Percentiles rank a stretch among this genome's conserved stretches.
phyloP scores from a whole-genome alignment of 805 yeast genomes.

The Pichia phayaonensis region DNA sequence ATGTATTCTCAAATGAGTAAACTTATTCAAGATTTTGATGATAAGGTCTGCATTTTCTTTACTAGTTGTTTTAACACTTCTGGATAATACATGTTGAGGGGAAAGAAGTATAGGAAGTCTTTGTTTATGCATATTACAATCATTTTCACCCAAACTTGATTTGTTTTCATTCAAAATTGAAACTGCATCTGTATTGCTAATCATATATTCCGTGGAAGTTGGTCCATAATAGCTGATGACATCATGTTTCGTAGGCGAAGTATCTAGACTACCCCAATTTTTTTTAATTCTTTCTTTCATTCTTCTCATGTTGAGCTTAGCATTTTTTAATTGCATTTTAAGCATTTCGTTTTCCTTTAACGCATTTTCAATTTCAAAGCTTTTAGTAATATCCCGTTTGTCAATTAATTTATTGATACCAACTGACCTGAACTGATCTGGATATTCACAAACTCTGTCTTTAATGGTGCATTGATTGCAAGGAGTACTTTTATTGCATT shows the following conservation, averaged over 20 bases:
- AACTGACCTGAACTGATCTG: not conserved
- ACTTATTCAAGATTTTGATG: not conserved
- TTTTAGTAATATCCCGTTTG: not conserved
- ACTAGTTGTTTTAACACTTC: not conserved
- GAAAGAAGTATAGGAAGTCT: not conserved
- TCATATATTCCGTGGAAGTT: not conserved
- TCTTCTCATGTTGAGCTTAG: not conserved
- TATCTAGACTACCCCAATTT: not conserved
- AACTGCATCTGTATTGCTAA: not conserved
- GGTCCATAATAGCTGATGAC: not conserved
- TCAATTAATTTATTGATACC: not conserved
- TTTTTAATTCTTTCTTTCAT: not conserved
- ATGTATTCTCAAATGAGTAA: not conserved
- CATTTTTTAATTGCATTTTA: not conserved
- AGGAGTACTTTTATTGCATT: not conserved
- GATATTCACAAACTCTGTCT: not conserved
- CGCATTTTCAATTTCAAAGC: not conserved
- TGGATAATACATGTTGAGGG: not conserved
- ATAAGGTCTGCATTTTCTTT: not conserved
- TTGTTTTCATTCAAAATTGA: not conserved
- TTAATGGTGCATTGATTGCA: not conserved
- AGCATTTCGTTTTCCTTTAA: not conserved
- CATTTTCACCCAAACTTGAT: not conserved
- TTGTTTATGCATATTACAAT: not conserved
- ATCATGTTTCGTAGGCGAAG: not conserved